Percentiles rank a stretch among this genome's conserved stretches.
Evolutionary conservation across 176 grass and related monocot genomes (phyloP).

Genomic region (Ensete glaucum): DNA sequence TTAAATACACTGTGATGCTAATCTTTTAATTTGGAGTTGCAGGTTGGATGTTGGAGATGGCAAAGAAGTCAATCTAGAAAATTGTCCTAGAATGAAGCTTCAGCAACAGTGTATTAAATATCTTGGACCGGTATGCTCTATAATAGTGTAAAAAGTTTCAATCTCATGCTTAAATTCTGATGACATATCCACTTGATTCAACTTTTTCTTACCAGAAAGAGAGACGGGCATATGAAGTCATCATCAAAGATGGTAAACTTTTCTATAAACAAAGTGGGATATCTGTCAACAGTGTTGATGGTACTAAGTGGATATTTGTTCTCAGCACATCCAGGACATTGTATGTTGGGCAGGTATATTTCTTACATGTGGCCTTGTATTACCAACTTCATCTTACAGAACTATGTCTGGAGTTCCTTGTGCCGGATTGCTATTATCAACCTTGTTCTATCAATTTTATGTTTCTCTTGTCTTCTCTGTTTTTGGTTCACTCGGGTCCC

Average conservation of each 20-base stretch:
- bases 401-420: too few relatives aligned
- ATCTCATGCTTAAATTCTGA: too few relatives aligned
- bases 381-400: background rate
- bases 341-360: constrained; percentile 68
- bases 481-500: background rate
- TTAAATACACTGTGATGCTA: background rate
- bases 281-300: constrained; percentile 47
- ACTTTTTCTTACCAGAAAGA: constrained; percentile 42
- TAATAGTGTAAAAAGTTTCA: too few relatives aligned
- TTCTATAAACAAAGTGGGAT: constrained; percentile 38
- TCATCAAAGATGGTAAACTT: constrained; percentile 42
- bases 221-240: constrained; percentile 65
- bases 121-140: constrained; percentile 36
- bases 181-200: too few relatives aligned
- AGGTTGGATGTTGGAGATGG: constrained; percentile 93
- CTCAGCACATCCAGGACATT: constrained; percentile 34
- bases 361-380: too few relatives aligned
- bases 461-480: background rate
- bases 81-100: constrained; percentile 60
- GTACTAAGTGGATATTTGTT: constrained; percentile 45
- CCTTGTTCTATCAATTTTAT: too few relatives aligned
- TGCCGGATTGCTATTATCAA: too few relatives aligned
- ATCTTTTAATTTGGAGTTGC: constrained; percentile 11
- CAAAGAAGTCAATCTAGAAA: constrained; percentile 78
- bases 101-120: constrained; percentile 37